A percentile compares a stretch with the other conserved stretches of the same genome.
Conservation (phyloP, 2,329 filamentous ascomycete species). For the Laburnicola sp. region DNA sequence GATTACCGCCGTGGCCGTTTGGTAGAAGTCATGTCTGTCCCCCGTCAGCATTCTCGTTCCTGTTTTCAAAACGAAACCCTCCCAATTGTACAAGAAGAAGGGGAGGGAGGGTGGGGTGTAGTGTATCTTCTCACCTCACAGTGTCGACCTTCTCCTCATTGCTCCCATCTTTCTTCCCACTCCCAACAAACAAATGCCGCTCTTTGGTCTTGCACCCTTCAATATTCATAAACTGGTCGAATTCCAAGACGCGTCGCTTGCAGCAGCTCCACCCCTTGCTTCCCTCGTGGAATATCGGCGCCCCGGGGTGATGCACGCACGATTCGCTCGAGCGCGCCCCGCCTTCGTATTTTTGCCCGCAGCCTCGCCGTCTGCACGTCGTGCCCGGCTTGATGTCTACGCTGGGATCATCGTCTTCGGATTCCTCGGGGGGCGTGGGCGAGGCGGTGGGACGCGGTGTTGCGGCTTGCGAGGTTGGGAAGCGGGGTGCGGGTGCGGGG, state of each 20-base stretch:
- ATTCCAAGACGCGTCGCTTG: conserved; percentile 91
- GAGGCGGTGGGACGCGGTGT: conserved; percentile 28
- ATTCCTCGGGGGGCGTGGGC: conserved; percentile 50
- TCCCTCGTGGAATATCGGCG: conserved; percentile 94
- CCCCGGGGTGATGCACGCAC: conserved; percentile 87
- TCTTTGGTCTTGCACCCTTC: conserved; percentile 83
- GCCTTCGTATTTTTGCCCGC: conserved; percentile 66
- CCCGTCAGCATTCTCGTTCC: conserved; percentile 8
- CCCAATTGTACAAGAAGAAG: background rate
- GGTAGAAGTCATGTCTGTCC: conserved; percentile 84
- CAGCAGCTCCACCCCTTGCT: conserved; percentile 98
- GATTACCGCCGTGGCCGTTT: conserved; percentile 82
- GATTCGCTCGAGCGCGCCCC: conserved; percentile 64
- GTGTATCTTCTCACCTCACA: conserved; percentile 62
- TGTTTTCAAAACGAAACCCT: conserved; percentile 4
- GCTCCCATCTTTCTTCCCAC: conserved; percentile 61
- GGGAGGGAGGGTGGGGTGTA: background rate
- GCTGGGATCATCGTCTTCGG: conserved; percentile 82
- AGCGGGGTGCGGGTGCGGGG: conserved; percentile 37
- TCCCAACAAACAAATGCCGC: conserved; percentile 82
- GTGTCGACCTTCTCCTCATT: conserved; percentile 74
- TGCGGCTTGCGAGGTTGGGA: conserved; percentile 35
- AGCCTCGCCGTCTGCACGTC: conserved; percentile 77
- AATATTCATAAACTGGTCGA: conserved; percentile 97
- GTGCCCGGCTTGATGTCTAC: conserved; percentile 73